A percentile compares a stretch with the other conserved stretches of the same genome.
Conservation (phyloP, 805 yeast species). For the Candida namnaoensis region DNA sequence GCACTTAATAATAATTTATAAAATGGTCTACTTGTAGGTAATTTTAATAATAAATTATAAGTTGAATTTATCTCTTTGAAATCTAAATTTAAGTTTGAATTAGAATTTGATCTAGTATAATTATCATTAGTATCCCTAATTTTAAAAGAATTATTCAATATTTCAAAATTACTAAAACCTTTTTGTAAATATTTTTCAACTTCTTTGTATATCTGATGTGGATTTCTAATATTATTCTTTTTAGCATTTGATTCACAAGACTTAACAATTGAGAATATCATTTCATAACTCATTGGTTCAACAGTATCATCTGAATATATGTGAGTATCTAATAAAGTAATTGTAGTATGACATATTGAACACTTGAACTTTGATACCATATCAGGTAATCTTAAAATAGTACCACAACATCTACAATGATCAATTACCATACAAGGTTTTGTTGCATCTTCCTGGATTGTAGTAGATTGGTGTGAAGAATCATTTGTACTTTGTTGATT, state of each 20-base stretch:
- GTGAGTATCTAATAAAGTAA: slow-evolving; percentile 12
- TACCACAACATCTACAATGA: slow-evolving; percentile 41
- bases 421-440: not conserved
- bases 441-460: too few relatives aligned
- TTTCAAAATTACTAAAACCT: slow-evolving; percentile 37
- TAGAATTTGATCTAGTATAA: slow-evolving; percentile 5
- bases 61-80: slow-evolving; percentile 34
- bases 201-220: slow-evolving; percentile 32
- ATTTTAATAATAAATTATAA: slow-evolving; percentile 33
- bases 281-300: not conserved
- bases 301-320: not conserved
- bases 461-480: too few relatives aligned
- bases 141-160: slow-evolving; percentile 38
- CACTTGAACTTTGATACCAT: slow-evolving; percentile 41
- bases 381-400: slow-evolving; percentile 29
- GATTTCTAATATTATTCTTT: slow-evolving; percentile 3
- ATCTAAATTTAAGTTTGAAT: slow-evolving; percentile 34
- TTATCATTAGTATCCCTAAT: too few relatives aligned
- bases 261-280: slow-evolving; percentile 1
- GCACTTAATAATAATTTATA: slow-evolving; percentile 44
- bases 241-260: slow-evolving; percentile 2
- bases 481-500: too few relatives aligned
- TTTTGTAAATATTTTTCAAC: slow-evolving; percentile 36
- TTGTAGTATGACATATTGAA: slow-evolving; percentile 49
- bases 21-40: slow-evolving; percentile 58